phyloP scores from a whole-genome alignment of 78 protist species.

The Dictyostelium brefeldianum region DNA sequence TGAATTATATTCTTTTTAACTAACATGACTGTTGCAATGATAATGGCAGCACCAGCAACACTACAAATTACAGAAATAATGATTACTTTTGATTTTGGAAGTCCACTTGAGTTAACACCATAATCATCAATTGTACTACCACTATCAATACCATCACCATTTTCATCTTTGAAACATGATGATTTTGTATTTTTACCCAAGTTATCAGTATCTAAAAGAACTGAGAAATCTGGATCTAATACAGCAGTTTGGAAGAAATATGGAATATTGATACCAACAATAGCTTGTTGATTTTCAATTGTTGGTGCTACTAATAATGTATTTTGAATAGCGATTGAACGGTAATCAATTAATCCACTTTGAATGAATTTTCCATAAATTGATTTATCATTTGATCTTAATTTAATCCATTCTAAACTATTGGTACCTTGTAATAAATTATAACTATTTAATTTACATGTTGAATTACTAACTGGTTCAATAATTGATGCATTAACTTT shows the following conservation, averaged over 20 bases:
- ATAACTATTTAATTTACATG: not conserved
- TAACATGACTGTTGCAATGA: not conserved
- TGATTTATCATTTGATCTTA: not conserved
- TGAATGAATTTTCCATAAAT: not conserved
- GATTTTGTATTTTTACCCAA: not conserved
- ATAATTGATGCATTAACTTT: not conserved
- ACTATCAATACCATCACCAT: not conserved
- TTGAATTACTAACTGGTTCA: not conserved
- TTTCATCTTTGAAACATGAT: not conserved
- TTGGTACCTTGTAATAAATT: not conserved
- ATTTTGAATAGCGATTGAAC: not conserved
- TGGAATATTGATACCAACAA: not conserved
- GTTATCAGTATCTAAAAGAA: not conserved
- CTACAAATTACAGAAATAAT: not conserved
- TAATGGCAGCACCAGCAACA: slow-evolving; percentile 24
- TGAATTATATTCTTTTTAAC: not conserved
- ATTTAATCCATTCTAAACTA: not conserved
- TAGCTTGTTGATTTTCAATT: not conserved
- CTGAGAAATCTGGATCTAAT: not conserved
- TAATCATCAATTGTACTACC: too few relatives aligned
- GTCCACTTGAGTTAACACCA: not conserved
- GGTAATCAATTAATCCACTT: not conserved
- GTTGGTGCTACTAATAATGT: not conserved
- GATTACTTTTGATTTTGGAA: not conserved
- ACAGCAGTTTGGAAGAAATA: not conserved